Base-by-base conservation (phyloP, 805 yeast species). In the Candida gorgasii region DNA sequence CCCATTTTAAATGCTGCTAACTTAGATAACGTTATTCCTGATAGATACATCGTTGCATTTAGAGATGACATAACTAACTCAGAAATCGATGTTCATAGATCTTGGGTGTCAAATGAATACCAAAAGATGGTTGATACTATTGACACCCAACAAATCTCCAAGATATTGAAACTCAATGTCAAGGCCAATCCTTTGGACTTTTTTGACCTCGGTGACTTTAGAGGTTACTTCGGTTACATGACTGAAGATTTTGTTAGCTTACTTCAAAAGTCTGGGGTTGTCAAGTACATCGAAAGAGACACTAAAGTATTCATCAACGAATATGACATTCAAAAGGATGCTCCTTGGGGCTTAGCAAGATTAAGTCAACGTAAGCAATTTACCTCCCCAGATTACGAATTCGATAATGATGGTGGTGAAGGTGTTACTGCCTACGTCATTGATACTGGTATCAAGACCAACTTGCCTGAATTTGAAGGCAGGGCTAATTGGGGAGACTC, bases 161-260 rank as follows among this genome's bases (percentile, higher is more conserved):
- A 49, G 13, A 39, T 46, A 12, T 44, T 49, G 15, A 49, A 46
- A 28, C 28, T 36, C 24, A 29, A 38, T 17, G 36, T 49, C n/a
- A 43, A 39, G 33, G 59, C 36, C 11, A 46, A 39, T 15, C 40
- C 41, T 8, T 40, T 76, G 40, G 81, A 80, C 57, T 60, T 73
- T 26, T 86, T 86, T 70, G 61, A 75, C 58, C 72, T 88, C 49
- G 79, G 70, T 42, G 70, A 72, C 42, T 63, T 88, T 59, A 69
- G 68, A 46, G 99, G 98, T 47, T 92, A 89, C 72, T 72, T 88
- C 39, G 98, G 96, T 42, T 76, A 73, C 62, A 87, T 93, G 73
- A 48, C 53, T 14, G 45, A 50, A 11, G 55, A 47, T 4, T 45
- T 57, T 19, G 38, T 57, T 23, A 27, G 33, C 12, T 14, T 36